Percentiles rank a stretch among this genome's conserved stretches.
Conservation (phyloP, 495 filamentous ascomycete genomes). For the Ascobolus immersus region DNA sequence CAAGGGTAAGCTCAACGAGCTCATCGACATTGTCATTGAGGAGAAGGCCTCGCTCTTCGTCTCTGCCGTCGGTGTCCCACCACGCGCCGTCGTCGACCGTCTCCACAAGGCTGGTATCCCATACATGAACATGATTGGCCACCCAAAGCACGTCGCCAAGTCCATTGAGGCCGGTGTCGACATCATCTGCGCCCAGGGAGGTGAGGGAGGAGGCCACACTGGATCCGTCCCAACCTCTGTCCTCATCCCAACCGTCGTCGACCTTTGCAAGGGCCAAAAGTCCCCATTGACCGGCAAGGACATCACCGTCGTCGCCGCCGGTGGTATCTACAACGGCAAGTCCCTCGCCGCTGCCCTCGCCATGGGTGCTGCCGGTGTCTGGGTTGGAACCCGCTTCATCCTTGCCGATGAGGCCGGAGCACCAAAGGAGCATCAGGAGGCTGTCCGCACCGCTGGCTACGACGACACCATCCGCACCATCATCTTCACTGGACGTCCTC, state of each 20-base stretch:
- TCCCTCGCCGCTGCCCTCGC: slow-evolving; percentile 71
- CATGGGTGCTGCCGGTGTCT: slow-evolving; percentile 77
- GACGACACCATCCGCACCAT: slow-evolving; percentile 90
- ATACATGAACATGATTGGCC: slow-evolving; percentile 99
- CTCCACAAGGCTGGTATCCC: slow-evolving; percentile 69
- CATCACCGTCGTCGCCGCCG: slow-evolving; percentile 79
- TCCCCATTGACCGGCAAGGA: slow-evolving; percentile 64
- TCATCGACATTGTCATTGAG: slow-evolving; percentile 79
- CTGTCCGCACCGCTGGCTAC: slow-evolving; percentile 70
- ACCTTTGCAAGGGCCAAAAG: slow-evolving; percentile 54
- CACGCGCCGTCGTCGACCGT: slow-evolving; percentile 61
- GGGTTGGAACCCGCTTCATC: slow-evolving; percentile 92
- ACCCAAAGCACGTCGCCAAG: slow-evolving; percentile 95
- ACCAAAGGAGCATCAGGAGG: slow-evolving; percentile 84
- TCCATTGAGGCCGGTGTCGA: slow-evolving; percentile 68
- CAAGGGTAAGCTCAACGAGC: slow-evolving; percentile 84
- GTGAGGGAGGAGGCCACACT: slow-evolving; percentile 79
- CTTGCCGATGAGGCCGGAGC: slow-evolving; percentile 83
- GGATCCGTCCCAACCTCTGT: slow-evolving; percentile 73
- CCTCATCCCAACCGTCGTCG: slow-evolving; percentile 70
- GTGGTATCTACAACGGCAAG: slow-evolving; percentile 83
- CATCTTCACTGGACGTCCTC: slow-evolving; percentile 85
- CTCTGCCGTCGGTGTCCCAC: slow-evolving; percentile 83
- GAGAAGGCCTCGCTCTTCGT: slow-evolving; percentile 81
- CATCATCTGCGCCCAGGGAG: slow-evolving; percentile 82